Conservation (phyloP, 176 grass and related monocot genomes). For the Juncus effusus region DNA sequence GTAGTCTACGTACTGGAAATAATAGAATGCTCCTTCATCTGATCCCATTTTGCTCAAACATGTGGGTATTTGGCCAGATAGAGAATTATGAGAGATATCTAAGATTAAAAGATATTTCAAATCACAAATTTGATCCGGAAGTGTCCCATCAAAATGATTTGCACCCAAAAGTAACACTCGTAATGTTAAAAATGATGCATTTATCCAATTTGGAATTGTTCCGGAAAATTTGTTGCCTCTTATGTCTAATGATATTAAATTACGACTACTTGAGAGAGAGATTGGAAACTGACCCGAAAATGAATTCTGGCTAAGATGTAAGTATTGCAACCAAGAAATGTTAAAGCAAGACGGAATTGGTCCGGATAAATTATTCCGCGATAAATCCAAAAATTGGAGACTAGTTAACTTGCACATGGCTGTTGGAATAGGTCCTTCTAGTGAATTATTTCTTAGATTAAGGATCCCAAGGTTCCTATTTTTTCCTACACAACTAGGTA, state of each 20-base stretch:
- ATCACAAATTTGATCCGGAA: slow-evolving; percentile 20
- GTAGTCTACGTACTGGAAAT: slow-evolving; percentile 6
- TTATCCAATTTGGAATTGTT: slow-evolving; percentile 9
- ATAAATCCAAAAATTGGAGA: slow-evolving; percentile 32
- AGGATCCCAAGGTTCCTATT: neutral
- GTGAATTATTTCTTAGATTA: too few species aligned
- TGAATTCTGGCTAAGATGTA: slow-evolving; percentile 9
- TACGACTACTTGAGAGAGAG: neutral
- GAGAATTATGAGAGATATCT: slow-evolving; percentile 31
- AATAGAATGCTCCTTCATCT: neutral
- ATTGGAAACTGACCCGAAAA: slow-evolving; percentile 12
- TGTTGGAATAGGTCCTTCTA: neutral
- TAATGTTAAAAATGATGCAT: slow-evolving; percentile 7
- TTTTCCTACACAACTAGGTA: slow-evolving; percentile 5
- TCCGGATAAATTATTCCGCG: slow-evolving; percentile 32
- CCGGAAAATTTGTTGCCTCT: slow-evolving; percentile 26
- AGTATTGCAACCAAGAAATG: neutral
- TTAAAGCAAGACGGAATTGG: slow-evolving; percentile 14
- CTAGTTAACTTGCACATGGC: neutral
- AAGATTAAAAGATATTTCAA: slow-evolving; percentile 13
- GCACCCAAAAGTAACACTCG: slow-evolving; percentile 26
- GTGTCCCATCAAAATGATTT: slow-evolving; percentile 26
- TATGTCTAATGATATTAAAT: slow-evolving; percentile 24
- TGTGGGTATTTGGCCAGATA: slow-evolving; percentile 26
- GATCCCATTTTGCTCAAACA: slow-evolving; percentile 33